Conservation (phyloP, 2,329 filamentous ascomycete genomes). For the Cercospora citrullina region DNA sequence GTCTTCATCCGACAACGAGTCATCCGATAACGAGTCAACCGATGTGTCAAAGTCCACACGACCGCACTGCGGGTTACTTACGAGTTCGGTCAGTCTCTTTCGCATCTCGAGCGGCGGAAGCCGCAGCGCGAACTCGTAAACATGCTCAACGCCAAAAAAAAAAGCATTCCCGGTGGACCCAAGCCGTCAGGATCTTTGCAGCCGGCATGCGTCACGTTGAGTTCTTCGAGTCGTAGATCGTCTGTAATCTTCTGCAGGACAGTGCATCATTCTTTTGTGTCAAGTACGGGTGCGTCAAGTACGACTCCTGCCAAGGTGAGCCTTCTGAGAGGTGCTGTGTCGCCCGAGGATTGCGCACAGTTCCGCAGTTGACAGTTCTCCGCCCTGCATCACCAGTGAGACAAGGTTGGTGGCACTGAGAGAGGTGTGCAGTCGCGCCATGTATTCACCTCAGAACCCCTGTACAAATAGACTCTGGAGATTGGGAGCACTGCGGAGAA, state of each 20-base stretch:
- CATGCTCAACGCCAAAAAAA: no score
- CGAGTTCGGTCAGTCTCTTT: no score
- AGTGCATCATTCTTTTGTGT: neutral
- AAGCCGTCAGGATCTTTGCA: neutral
- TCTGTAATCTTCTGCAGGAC: neutral
- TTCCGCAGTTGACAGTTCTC: neutral
- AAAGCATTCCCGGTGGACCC: no score
- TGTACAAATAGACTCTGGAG: neutral
- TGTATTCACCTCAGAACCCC: neutral
- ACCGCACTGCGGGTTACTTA: no score
- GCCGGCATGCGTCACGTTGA: neutral
- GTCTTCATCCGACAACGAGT: no score
- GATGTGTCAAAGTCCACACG: no score
- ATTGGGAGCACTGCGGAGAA: neutral
- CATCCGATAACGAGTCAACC: no score
- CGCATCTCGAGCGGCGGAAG: no score
- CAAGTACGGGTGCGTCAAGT: no score
- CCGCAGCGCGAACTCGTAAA: no score
- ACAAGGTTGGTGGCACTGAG: neutral
- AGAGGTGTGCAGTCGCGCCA: neutral
- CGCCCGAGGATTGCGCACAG: neutral
- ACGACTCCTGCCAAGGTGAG: neutral
- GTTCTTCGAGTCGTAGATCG: neutral
- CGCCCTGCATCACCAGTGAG: neutral
- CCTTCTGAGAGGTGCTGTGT: neutral